phyloP scores from a whole-genome alignment of 2,329 filamentous ascomycete species.

The Aspergillus latus region DNA sequence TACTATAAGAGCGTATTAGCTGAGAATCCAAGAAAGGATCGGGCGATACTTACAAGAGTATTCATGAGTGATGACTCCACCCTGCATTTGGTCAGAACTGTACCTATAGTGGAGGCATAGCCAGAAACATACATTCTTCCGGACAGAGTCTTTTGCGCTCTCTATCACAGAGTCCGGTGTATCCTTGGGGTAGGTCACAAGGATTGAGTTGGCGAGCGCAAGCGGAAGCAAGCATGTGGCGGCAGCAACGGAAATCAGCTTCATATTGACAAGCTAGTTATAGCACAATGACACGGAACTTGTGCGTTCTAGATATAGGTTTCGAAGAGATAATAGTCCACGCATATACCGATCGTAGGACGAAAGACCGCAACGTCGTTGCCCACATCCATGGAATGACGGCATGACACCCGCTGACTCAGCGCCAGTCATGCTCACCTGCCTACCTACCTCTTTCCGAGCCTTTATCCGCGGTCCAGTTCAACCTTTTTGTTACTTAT shows the following conservation, averaged over 20 bases:
- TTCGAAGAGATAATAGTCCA: too few relatives aligned
- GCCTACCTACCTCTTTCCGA: conserved; percentile 13
- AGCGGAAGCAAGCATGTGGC: conserved; percentile 60
- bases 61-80: conserved; percentile 76
- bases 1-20: conserved; percentile 28
- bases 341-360: too few relatives aligned
- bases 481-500: not conserved
- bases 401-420: conserved; percentile 13
- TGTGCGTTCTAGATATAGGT: not conserved
- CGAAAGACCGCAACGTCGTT: not conserved
- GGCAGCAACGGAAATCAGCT: conserved; percentile 55
- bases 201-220: conserved; percentile 70
- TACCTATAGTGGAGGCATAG: not conserved
- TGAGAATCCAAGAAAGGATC: not conserved
- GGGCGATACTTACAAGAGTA: conserved; percentile 60
- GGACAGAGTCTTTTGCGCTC: conserved; percentile 69
- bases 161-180: conserved; percentile 68
- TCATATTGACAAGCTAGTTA: conserved; percentile 55
- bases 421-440: conserved; percentile 13
- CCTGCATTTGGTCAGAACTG: conserved; percentile 35
- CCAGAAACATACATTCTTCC: conserved; percentile 60
- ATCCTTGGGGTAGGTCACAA: conserved; percentile 72
- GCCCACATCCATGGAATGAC: conserved; percentile 2
- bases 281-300: not conserved
- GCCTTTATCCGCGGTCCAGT: conserved; percentile 11